Base-by-base conservation (phyloP, 2,329 filamentous ascomycete genomes). In the Myrmaecium sp. region DNA sequence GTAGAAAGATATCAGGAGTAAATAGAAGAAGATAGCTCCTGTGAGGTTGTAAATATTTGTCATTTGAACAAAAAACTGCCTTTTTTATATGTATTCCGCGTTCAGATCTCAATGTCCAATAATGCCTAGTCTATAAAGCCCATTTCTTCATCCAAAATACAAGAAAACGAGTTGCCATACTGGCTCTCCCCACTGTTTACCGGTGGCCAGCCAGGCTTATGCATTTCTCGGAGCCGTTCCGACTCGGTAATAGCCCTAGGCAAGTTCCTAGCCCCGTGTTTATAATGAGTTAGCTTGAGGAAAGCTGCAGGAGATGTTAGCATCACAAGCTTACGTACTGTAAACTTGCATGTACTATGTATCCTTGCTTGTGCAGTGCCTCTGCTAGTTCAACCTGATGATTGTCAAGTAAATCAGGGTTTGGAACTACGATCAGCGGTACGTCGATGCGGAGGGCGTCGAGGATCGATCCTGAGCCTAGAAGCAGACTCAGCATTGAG, bases 321-420 rank as follows among this genome's bases (percentile, higher is more conserved):
- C 14, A 11, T 18, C 10, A 6, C 5, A 14, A 17, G 15, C 5
- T 17, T n/a, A 46, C 64, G 29, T 62, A 82, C 75, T 65, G 60
- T 21, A 81, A 54, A 28, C 62, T 57, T 7, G 76, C 78, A 39
- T 74, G 64, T n/a, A 84, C 62, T 3, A 81, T 70, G 52, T 91
- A 92, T 14, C 76, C 74, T 37, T 81, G 69, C 14, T 61, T 56
- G 17, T 76, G 68, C 30, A 95, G 64, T 37, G 80, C 74, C 26
- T 72, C 61, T 1, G 86, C 86, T 29, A 98, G 66, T 49, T 95
- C 82, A 12, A 71, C 66, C 52, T 98, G 89, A 46, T 98, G 89
- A 42, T 98, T 86, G 43, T 91, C 74, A 40, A 93, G 65, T 1
- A 98, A 65, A 5, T 62, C 60, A 2, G 71, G 64, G 48, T 98